These are phyloP conservation scores for Periconia macrospinosa DNA, from an alignment of 2,329 filamentous ascomycete genomes.

Conservation along the genomic window DNA sequence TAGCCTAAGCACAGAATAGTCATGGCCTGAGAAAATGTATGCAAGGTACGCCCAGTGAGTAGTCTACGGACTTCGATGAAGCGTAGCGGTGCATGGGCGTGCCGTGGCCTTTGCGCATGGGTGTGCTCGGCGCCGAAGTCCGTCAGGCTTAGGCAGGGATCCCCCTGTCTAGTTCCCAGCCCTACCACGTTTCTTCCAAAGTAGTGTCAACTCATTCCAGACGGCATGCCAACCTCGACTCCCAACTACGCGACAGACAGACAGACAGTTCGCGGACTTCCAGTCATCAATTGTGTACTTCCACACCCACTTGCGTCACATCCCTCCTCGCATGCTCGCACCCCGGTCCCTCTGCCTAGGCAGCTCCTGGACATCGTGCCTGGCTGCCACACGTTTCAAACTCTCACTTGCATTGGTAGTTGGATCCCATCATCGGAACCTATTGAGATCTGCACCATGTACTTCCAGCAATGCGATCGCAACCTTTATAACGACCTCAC, in stretches of 20 bases:
- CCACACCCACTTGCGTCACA: neutral
- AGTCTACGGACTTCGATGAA: neutral
- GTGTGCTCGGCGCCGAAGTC: neutral
- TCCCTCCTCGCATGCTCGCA: slow-evolving; percentile 27
- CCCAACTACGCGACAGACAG: neutral
- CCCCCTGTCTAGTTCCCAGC: neutral
- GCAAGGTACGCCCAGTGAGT: neutral
- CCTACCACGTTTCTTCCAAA: neutral
- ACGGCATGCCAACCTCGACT: slow-evolving; percentile 1
- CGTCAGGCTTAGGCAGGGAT: neutral
- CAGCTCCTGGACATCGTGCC: slow-evolving; percentile 48
- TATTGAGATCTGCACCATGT: slow-evolving; percentile 26
- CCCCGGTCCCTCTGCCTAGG: slow-evolving; percentile 27
- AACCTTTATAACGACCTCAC: slow-evolving; percentile 6
- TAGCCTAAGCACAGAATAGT: neutral
- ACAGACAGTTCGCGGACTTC: slow-evolving; percentile 3
- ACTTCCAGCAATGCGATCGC: slow-evolving; percentile 19
- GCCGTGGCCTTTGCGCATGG: neutral
- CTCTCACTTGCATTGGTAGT: slow-evolving; percentile 22
- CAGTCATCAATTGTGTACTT: neutral
- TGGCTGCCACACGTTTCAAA: slow-evolving; percentile 47
- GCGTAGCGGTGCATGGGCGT: neutral
- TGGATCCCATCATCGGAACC: slow-evolving; percentile 14
- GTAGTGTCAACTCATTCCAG: neutral
- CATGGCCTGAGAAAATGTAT: neutral